phyloP scores from a whole-genome alignment of 1,139 yeast genomes.

The Candida sp. region DNA sequence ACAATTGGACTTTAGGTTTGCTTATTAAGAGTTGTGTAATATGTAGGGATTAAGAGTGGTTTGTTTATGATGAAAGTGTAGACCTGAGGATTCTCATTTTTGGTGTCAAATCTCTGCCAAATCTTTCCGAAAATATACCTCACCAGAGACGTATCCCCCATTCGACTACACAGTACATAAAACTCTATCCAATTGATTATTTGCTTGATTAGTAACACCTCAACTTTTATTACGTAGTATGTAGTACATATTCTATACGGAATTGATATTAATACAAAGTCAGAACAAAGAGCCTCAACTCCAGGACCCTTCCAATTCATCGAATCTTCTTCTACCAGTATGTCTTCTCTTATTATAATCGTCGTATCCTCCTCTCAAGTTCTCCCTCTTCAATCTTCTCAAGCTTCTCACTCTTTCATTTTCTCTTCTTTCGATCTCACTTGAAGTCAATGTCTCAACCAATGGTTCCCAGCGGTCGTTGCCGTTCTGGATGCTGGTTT shows the following conservation, averaged over 20 bases:
- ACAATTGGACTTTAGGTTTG: slow-evolving; percentile 55
- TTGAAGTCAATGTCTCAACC: slow-evolving; percentile 83
- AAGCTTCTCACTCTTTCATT: slow-evolving; percentile 93
- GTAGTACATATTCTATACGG: no score
- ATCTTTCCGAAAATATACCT: no score
- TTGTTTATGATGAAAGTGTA: no score
- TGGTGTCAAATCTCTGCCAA: no score
- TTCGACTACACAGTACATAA: no score
- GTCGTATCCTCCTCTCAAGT: slow-evolving; percentile 63
- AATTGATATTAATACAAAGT: background rate
- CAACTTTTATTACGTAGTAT: no score
- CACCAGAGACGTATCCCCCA: no score
- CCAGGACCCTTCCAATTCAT: slow-evolving; percentile 53
- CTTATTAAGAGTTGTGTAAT: slow-evolving; percentile 12
- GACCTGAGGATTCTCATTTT: no score
- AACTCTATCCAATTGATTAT: no score
- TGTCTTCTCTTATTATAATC: slow-evolving; percentile 49
- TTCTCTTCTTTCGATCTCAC: slow-evolving; percentile 95
- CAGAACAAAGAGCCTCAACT: background rate
- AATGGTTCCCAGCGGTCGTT: slow-evolving; percentile 88
- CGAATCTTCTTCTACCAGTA: slow-evolving; percentile 54
- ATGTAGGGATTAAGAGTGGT: no score
- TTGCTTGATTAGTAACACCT: no score
- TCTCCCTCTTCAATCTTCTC: slow-evolving; percentile 91
- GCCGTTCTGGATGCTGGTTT: slow-evolving; percentile 48